Conservation (phyloP, 2,329 filamentous ascomycete genomes). For the Apiospora aurea region DNA sequence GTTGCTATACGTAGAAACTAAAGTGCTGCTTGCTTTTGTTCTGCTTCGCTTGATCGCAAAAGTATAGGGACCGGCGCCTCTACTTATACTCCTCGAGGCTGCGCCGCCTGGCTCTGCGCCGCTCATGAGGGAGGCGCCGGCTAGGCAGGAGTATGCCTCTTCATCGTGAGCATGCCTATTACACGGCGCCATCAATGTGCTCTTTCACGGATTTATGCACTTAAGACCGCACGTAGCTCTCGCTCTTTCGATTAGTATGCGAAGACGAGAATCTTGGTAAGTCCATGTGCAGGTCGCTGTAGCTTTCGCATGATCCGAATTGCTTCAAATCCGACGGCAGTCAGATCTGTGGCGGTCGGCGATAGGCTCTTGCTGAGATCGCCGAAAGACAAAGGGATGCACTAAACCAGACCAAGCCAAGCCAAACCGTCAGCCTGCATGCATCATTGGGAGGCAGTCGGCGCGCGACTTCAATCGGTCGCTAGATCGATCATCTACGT, state of each 20-base stretch:
- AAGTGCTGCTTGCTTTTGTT: not conserved
- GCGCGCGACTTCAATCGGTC: not conserved
- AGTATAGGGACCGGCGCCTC: not conserved
- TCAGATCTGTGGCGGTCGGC: not conserved
- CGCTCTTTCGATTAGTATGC: not conserved
- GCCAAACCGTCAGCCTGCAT: not conserved
- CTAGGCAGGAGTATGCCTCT: not conserved
- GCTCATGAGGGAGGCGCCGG: not conserved
- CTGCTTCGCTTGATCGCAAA: not conserved
- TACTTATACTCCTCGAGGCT: not conserved
- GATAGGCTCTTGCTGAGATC: slow-evolving; percentile 8
- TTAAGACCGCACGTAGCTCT: not conserved
- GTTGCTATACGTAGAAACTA: not conserved
- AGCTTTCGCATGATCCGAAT: not conserved
- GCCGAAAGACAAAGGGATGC: not conserved
- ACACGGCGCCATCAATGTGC: not conserved
- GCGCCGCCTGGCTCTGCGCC: not conserved
- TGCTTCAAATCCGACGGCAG: not conserved
- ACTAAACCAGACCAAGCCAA: slow-evolving; percentile 14
- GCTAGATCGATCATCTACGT: not conserved
- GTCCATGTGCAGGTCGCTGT: not conserved
- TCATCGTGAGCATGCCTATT: not conserved
- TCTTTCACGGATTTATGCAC: not conserved
- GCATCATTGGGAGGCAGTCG: not conserved
- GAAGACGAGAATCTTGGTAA: not conserved